Percentiles rank a stretch among this genome's conserved stretches.
Conservation (phyloP, 2,329 filamentous ascomycete genomes). For the Dactylellina cionopaga region DNA sequence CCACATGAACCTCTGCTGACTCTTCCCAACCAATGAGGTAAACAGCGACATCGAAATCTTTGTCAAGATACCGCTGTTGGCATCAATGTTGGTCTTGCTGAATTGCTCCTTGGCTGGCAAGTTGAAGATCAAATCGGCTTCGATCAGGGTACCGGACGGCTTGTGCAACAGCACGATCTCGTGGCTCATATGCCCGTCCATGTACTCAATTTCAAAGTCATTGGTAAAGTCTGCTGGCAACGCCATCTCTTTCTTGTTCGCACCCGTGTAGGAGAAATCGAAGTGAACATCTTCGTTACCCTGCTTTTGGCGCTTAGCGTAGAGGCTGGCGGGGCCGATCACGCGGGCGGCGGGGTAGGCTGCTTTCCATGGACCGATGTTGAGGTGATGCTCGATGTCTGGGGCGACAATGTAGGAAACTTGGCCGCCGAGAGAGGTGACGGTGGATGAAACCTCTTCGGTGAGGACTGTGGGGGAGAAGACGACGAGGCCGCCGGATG, state of each 20-base stretch:
- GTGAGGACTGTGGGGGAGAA: constrained; percentile 93
- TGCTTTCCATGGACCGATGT: constrained; percentile 82
- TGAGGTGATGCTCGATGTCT: constrained; percentile 95
- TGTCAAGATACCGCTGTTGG: constrained; percentile 69
- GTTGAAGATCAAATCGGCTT: constrained; percentile 94
- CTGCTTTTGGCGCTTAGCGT: constrained; percentile 77
- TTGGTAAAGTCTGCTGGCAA: constrained; percentile 82
- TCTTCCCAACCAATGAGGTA: constrained; percentile 71
- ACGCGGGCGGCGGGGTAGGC: constrained; percentile 82
- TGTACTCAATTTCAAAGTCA: constrained; percentile 87
- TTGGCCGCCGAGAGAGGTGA: constrained; percentile 71
- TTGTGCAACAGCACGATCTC: constrained; percentile 89
- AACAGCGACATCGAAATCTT: constrained; percentile 70
- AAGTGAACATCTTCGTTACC: constrained; percentile 70
- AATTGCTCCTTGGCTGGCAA: constrained; percentile 89
- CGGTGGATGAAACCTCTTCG: constrained; percentile 72
- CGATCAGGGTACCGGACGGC: constrained; percentile 76
- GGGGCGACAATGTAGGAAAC: constrained; percentile 86
- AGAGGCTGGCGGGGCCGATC: constrained; percentile 82
- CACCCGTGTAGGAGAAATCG: constrained; percentile 72
- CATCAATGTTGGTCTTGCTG: constrained; percentile 67
- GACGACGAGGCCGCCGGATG: constrained; percentile 80
- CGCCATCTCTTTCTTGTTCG: constrained; percentile 64
- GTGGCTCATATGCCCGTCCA: constrained; percentile 81
- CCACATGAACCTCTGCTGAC: constrained; percentile 85